These are phyloP conservation scores for Geranomyces michiganensis DNA, from an alignment of 192 early-diverging fungal genomes.

Conservation along the genomic window DNA sequence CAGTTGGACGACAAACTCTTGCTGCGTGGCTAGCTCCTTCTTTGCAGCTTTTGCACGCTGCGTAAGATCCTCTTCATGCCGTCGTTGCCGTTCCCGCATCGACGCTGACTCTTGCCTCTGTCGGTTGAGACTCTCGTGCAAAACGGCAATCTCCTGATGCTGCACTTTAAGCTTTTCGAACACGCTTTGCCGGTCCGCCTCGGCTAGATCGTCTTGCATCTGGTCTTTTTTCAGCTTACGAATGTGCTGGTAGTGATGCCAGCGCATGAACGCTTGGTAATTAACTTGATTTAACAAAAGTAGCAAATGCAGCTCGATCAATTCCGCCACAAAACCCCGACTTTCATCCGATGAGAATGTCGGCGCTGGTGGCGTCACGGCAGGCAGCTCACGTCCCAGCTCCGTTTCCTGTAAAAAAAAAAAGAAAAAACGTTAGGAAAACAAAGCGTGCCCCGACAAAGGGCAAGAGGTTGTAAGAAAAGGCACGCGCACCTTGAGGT, in stretches of 20 bases:
- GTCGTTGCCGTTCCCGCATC: slow-evolving; percentile 30
- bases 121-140: slow-evolving; percentile 27
- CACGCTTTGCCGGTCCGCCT: slow-evolving; percentile 32
- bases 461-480: too few species aligned
- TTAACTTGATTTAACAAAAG: slow-evolving; percentile 41
- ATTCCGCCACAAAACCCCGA: neutral
- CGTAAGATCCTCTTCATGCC: slow-evolving; percentile 28
- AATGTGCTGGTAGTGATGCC: slow-evolving; percentile 40
- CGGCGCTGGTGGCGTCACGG: neutral
- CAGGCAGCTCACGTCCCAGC: neutral
- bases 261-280: slow-evolving; percentile 43
- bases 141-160: slow-evolving; percentile 7
- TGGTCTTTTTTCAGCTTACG: slow-evolving; percentile 34
- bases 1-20: slow-evolving; percentile 4
- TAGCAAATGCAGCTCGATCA: slow-evolving; percentile 32
- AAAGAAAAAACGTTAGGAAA: too few species aligned
- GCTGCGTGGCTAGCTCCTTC: slow-evolving; percentile 14
- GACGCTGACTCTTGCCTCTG: slow-evolving; percentile 25
- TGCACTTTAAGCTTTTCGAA: slow-evolving; percentile 32
- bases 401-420: neutral
- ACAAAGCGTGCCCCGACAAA: too few species aligned
- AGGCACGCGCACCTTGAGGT: slow-evolving; percentile 2
- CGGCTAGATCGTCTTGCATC: slow-evolving; percentile 24
- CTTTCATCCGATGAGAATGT: neutral
- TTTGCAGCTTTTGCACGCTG: slow-evolving; percentile 18